Conservation (phyloP, 176 grass and related monocot species). For the Alopecurus myosuroides region DNA sequence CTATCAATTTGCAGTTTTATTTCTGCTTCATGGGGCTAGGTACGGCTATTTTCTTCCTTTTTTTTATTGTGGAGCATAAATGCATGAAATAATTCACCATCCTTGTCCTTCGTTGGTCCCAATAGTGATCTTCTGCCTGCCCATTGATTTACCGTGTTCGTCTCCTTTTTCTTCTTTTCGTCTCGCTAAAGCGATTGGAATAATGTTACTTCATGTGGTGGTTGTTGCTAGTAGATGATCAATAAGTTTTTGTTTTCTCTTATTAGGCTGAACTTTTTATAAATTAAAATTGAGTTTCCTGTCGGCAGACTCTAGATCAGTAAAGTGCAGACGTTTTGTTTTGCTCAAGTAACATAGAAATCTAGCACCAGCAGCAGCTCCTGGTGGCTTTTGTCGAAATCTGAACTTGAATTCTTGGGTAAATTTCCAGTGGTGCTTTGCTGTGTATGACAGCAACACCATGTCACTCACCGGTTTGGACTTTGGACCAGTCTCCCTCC, state of each 20-base stretch:
- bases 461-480: too few species aligned
- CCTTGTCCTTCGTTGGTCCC: not conserved
- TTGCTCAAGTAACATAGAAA: not conserved
- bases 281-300: not conserved
- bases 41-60: not conserved
- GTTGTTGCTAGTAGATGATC: not conserved
- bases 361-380: not conserved
- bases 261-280: not conserved
- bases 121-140: not conserved
- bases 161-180: not conserved
- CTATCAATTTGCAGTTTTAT: conserved; percentile 27
- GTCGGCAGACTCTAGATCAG: not conserved
- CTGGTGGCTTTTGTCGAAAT: not conserved
- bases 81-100: not conserved
- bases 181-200: too few species aligned
- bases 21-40: not conserved
- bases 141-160: not conserved
- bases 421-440: not conserved
- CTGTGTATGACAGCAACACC: not conserved
- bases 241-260: not conserved
- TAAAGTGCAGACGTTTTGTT: not conserved
- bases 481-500: not conserved
- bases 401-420: not conserved
- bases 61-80: not conserved
- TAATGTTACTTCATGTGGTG: not conserved